Percentiles rank a stretch among this genome's conserved stretches.
phyloP scores from a whole-genome alignment of 441 rosid genomes.

The Gossypium lobatum region DNA sequence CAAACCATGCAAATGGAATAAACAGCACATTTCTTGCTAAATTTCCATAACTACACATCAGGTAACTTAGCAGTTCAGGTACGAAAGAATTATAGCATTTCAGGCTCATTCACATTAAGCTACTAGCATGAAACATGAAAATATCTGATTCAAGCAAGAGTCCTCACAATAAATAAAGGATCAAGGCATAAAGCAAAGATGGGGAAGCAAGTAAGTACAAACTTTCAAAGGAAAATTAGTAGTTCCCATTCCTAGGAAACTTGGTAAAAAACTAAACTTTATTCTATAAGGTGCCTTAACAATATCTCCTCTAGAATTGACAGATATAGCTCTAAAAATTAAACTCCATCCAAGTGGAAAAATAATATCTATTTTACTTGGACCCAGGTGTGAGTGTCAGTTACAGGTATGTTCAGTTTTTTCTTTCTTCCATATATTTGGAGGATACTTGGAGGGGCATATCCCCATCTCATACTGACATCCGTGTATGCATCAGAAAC shows the following conservation, averaged over 20 bases:
- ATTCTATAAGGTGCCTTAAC: neutral
- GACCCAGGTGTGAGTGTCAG: neutral
- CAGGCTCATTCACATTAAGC: neutral
- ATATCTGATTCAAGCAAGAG: neutral
- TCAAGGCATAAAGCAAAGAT: neutral
- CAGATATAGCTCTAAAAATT: neutral
- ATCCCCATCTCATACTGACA: neutral
- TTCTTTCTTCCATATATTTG: neutral
- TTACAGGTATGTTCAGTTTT: neutral
- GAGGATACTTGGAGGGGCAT: neutral
- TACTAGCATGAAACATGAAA: constrained; percentile 2
- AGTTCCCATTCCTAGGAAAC: neutral
- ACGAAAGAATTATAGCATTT: neutral
- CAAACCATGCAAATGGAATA: neutral
- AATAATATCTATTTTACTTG: neutral
- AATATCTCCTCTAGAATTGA: neutral
- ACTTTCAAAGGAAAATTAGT: neutral
- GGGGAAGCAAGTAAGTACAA: neutral
- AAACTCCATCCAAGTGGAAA: neutral
- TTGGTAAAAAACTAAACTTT: neutral
- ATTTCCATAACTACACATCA: neutral
- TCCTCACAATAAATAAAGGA: neutral
- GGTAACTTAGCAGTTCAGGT: neutral
- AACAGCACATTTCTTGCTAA: neutral
- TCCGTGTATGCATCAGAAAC: neutral